phyloP scores from a whole-genome alignment of 768 basidiomycete genomes.

The Sarcodon sp. region DNA sequence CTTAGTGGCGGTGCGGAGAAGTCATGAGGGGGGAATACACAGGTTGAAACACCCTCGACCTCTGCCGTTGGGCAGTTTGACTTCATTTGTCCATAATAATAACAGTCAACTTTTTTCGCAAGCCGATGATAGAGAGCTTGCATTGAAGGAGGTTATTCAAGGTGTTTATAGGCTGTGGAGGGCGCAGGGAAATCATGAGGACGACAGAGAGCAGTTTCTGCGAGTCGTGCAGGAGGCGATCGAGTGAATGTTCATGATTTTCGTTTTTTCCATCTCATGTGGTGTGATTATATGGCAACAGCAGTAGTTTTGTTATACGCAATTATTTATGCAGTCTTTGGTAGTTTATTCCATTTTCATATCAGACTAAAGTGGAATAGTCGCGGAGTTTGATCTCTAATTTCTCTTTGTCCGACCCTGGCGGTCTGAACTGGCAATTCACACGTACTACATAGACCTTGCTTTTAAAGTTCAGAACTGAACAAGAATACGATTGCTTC shows the following conservation, averaged over 20 bases:
- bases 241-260: not conserved
- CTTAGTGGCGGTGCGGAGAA: constrained; percentile 8
- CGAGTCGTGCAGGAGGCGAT: constrained; percentile 20
- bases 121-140: constrained; percentile 14
- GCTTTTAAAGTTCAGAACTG: too few species aligned
- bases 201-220: constrained; percentile 18
- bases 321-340: too few species aligned
- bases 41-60: constrained; percentile 6
- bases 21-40: not conserved
- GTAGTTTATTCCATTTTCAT: too few species aligned
- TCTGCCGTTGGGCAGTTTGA: constrained; percentile 4
- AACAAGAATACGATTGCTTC: too few species aligned
- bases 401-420: too few species aligned
- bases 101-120: too few species aligned
- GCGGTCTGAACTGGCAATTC: too few species aligned
- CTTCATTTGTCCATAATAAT: not conserved
- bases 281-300: too few species aligned
- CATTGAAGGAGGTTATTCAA: constrained; percentile 37
- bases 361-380: too few species aligned
- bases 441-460: too few species aligned
- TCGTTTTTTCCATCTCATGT: not conserved
- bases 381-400: too few species aligned
- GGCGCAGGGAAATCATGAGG: constrained; percentile 17
- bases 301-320: too few species aligned
- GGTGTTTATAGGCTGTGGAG: constrained; percentile 53